Percentiles rank a stretch among this genome's conserved stretches.
phyloP scores from a whole-genome alignment of 2,329 filamentous ascomycete genomes.

The Ilyonectria robusta region DNA sequence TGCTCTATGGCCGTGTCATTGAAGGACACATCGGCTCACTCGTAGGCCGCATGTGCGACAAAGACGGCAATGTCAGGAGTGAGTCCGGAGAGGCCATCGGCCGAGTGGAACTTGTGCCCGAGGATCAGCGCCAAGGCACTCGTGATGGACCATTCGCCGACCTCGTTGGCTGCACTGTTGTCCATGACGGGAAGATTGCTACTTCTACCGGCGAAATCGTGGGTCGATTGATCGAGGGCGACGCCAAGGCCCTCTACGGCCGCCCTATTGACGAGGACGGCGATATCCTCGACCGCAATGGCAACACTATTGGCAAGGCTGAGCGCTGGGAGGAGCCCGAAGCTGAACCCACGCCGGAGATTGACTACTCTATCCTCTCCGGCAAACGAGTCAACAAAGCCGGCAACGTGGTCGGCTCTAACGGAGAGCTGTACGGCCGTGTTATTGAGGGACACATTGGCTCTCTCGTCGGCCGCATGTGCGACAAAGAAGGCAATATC shows the following conservation, averaged over 20 bases:
- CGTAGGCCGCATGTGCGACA: conserved; percentile 78
- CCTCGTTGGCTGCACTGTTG: conserved; percentile 74
- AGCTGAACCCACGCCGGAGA: conserved; percentile 64
- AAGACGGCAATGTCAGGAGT: conserved; percentile 79
- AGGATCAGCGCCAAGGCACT: conserved; percentile 73
- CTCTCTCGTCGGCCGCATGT: conserved; percentile 76
- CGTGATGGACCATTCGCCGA: conserved; percentile 80
- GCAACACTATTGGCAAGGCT: conserved; percentile 70
- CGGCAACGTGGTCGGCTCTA: conserved; percentile 70
- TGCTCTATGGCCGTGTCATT: conserved; percentile 75
- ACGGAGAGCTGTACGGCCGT: conserved; percentile 74
- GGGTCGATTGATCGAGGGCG: conserved; percentile 78
- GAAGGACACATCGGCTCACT: conserved; percentile 77
- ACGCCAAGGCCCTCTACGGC: conserved; percentile 80
- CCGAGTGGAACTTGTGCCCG: conserved; percentile 76
- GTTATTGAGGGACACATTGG: conserved; percentile 76
- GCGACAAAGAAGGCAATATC: conserved; percentile 80
- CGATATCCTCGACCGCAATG: conserved; percentile 84
- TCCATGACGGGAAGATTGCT: conserved; percentile 73
- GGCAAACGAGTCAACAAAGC: conserved; percentile 71
- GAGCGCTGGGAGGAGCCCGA: conserved; percentile 66
- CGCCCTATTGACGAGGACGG: conserved; percentile 85
- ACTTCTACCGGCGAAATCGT: conserved; percentile 78
- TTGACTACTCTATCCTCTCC: conserved; percentile 65
- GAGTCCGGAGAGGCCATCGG: conserved; percentile 81